Conservation (phyloP, 305 asterid genomes). For the Fraxinus paxiana region DNA sequence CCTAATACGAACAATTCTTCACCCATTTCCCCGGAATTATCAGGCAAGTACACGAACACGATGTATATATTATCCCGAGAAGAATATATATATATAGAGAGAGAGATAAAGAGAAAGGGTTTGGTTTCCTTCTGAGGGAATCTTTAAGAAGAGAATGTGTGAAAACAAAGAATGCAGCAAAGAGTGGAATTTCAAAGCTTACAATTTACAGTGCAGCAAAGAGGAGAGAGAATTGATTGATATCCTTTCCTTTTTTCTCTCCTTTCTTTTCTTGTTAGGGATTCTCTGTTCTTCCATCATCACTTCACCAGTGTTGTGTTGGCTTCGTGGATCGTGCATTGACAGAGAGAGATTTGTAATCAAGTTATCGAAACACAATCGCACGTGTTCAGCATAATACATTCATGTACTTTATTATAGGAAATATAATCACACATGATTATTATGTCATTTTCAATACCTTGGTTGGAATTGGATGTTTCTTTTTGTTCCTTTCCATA, state of each 20-base stretch:
- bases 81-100: background rate
- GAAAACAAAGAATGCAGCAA: background rate
- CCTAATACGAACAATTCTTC: slow-evolving; percentile 32
- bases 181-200: slow-evolving; percentile 1
- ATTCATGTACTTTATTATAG: background rate
- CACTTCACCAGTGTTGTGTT: background rate
- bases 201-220: background rate
- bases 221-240: background rate
- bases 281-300: background rate
- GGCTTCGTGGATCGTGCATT: background rate
- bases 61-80: background rate
- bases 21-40: slow-evolving; percentile 28
- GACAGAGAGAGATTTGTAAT: background rate
- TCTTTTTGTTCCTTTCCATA: background rate
- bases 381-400: slow-evolving; percentile 9
- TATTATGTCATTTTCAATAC: slow-evolving; percentile 7
- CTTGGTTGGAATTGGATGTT: background rate
- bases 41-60: slow-evolving; percentile 15
- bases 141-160: background rate
- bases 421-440: slow-evolving; percentile 1
- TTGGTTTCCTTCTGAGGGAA: background rate
- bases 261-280: background rate
- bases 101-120: background rate
- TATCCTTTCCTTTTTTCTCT: background rate
- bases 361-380: background rate